Evolutionary conservation across 139 green algal species (phyloP).

Genomic region (Gonium pectorale): DNA sequence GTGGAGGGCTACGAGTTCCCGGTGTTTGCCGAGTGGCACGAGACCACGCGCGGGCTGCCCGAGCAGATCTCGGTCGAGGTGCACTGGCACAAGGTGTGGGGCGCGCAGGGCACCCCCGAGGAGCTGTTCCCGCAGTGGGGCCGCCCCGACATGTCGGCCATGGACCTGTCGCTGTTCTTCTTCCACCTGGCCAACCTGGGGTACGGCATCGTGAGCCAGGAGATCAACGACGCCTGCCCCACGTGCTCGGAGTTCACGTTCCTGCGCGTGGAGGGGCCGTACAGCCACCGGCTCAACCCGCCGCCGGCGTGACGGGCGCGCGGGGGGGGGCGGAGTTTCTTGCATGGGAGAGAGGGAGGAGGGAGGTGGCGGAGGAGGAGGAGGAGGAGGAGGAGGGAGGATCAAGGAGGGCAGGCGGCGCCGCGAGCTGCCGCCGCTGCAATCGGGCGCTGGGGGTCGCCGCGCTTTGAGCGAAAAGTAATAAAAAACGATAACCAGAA

Average conservation of each 20-base stretch:
- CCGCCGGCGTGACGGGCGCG: no score
- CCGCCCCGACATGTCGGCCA: background rate
- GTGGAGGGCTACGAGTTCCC: conserved; percentile 46
- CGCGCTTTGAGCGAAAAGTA: no score
- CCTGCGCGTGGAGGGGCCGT: background rate
- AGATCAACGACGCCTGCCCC: background rate
- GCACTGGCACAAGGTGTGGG: background rate
- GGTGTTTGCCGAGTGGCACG: conserved; percentile 18
- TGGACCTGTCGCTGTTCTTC: conserved; percentile 4
- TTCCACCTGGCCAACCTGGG: conserved; percentile 8
- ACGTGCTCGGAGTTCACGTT: conserved; percentile 6
- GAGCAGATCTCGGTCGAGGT: background rate
- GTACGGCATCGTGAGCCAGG: conserved; percentile 1
- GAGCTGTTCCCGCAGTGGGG: background rate
- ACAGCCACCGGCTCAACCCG: no score
- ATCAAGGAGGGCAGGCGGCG: no score
- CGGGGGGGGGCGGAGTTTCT: no score
- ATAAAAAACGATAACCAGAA: no score
- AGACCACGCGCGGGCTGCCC: background rate
- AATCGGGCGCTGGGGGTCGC: no score
- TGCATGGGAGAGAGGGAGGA: no score
- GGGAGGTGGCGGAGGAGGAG: no score
- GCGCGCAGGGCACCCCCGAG: background rate
- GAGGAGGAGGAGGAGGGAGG: no score
- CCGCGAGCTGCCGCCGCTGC: no score